Base-by-base conservation (phyloP, 768 basidiomycete genomes). In the Leccinum boreale region DNA sequence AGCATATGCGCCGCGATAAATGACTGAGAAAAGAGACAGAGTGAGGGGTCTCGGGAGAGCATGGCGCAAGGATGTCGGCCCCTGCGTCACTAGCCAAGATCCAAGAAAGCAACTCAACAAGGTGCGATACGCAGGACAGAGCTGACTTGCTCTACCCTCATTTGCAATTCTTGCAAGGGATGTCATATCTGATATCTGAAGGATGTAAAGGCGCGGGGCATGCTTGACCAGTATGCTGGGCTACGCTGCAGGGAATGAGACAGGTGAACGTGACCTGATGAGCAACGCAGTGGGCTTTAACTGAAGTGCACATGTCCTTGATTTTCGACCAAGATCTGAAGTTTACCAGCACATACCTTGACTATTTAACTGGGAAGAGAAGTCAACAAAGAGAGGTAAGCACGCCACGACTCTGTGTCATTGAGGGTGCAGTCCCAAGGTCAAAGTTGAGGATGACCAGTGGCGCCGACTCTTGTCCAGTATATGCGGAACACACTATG, bases 301-400 rank as follows among this genome's bases (percentile, higher is more conserved):
- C 23, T 31, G 29, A 42, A 26, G 19, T 21, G 24, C 67, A 68
- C 67, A 68, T 68, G 55, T 57, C 21, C 21, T 57, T 35, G 56
- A 58, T 47, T 24, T 60, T 53, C 19, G 29, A 48, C 23, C 39
- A 19, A 39, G 50, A 29, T 58, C 53, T 68, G 58, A 45, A 39
- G 26, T 21, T 58, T 45, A 15, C 44, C 24, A 50, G 21, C 36
- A 68, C 63, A 55, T 61, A 63, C 61, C 54, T 58, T 55, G 44
- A 36, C 24, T 59, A 49, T 69, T 65, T 68, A 70, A 50, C 26
- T 14, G 23, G n/a, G 23, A 26, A 47, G 46, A 44, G 10, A 44
- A 3, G 19, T 19, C 19, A 12, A 12, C 19, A 11, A 44, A 44
- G 46, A 29, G 26, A 26, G 46, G 31, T 17, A 29, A 56, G 47